phyloP scores from a whole-genome alignment of 257 asterid genomes.

The Solanum sparsipilum region DNA sequence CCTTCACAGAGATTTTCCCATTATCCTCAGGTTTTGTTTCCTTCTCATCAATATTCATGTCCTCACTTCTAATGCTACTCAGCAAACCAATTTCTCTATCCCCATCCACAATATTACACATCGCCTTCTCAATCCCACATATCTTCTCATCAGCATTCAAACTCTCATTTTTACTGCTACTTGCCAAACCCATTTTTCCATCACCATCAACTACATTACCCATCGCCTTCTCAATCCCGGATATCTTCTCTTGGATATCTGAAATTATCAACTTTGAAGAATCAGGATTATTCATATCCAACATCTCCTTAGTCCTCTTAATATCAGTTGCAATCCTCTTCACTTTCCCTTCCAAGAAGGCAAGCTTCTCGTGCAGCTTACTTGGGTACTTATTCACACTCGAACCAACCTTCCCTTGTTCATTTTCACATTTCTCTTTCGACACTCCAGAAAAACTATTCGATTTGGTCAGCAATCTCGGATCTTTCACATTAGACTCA shows the following conservation, averaged over 20 bases:
- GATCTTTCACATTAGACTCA: constrained; percentile 24
- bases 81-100: constrained; percentile 10
- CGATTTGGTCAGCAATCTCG: constrained; percentile 16
- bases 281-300: constrained; percentile 53
- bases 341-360: constrained; percentile 73
- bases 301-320: constrained; percentile 65
- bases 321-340: constrained; percentile 70
- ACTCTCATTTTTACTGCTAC: constrained; percentile 10
- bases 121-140: not conserved
- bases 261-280: constrained; percentile 53
- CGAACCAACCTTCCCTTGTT: not conserved
- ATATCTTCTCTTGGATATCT: constrained; percentile 61
- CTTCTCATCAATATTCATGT: not conserved
- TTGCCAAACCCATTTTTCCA: constrained; percentile 4
- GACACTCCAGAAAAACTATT: constrained; percentile 6
- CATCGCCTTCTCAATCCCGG: constrained; percentile 77
- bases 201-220: constrained; percentile 32
- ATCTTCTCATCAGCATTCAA: not conserved
- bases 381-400: constrained; percentile 36
- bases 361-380: constrained; percentile 71
- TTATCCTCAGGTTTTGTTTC: constrained; percentile 10
- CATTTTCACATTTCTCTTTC: constrained; percentile 22
- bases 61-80: not conserved
- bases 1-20: constrained; percentile 32
- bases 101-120: not conserved